These are phyloP conservation scores for Amanita thiersii DNA, from an alignment of 768 basidiomycete species.

Conservation along the genomic window DNA sequence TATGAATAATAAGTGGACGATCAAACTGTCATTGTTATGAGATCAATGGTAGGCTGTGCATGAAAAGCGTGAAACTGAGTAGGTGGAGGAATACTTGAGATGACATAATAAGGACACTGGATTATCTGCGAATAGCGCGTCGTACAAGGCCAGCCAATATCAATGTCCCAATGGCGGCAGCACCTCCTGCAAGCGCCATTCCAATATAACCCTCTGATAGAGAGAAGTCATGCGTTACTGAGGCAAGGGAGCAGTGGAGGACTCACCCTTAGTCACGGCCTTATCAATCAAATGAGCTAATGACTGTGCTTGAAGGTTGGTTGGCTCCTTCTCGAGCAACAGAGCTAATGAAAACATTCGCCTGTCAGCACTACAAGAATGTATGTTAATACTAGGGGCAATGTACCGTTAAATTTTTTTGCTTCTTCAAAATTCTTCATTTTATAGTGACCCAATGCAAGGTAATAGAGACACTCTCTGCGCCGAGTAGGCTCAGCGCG, in stretches of 20 bases:
- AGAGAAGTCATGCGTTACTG: conserved; percentile 6
- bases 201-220: conserved; percentile 92
- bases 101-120: background rate
- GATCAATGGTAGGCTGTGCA: too few relatives aligned
- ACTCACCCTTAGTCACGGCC: conserved; percentile 71
- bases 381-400: background rate
- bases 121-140: conserved; percentile 61
- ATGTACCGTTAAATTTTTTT: conserved; percentile 83
- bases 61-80: background rate
- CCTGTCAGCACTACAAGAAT: conserved; percentile 4
- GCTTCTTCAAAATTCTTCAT: conserved; percentile 93
- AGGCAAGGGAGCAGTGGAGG: background rate
- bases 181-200: conserved; percentile 91
- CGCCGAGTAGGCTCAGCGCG: conserved; percentile 78
- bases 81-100: background rate
- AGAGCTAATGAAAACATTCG: conserved; percentile 41
- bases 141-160: conserved; percentile 73
- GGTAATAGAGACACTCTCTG: conserved; percentile 94
- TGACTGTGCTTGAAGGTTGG: conserved; percentile 89
- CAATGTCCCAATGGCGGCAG: conserved; percentile 76
- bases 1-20: too few relatives aligned
- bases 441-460: conserved; percentile 94
- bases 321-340: conserved; percentile 85
- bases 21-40: too few relatives aligned
- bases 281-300: conserved; percentile 80